phyloP scores from a whole-genome alignment of 2,329 filamentous ascomycete species.

The Verticillium nonalfalfae region DNA sequence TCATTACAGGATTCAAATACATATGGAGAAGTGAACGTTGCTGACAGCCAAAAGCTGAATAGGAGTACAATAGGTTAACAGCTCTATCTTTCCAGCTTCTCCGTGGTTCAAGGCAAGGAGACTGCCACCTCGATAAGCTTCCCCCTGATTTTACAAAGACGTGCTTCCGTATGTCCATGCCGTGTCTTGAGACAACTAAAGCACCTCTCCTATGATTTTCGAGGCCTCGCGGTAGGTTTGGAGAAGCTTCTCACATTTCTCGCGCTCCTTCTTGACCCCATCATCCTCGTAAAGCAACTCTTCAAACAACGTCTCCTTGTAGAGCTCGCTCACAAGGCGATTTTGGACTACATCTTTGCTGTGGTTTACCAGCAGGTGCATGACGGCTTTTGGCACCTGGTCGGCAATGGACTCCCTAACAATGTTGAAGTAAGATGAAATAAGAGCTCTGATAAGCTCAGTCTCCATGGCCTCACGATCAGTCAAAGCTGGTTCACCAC shows the following conservation, averaged over 20 bases:
- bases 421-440: conserved; percentile 98
- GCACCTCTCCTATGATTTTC: conserved; percentile 95
- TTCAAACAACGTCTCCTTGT: conserved; percentile 85
- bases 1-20: background rate
- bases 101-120: conserved; percentile 17
- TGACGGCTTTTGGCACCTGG: conserved; percentile 96
- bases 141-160: background rate
- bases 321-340: conserved; percentile 88
- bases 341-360: conserved; percentile 98
- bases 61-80: conserved; percentile 27
- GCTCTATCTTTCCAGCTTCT: conserved; percentile 48
- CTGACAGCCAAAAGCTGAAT: background rate
- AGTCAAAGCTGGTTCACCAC: conserved; percentile 79
- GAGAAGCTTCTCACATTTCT: conserved; percentile 96
- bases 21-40: background rate
- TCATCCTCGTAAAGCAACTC: conserved; percentile 97
- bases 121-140: background rate
- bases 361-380: conserved; percentile 97
- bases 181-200: conserved; percentile 41
- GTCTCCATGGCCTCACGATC: conserved; percentile 97
- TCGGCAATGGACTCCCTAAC: conserved; percentile 98
- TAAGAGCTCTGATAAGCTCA: conserved; percentile 90
- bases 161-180: background rate
- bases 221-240: conserved; percentile 95
- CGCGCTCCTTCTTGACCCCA: conserved; percentile 90